Conservation (phyloP, 2,329 filamentous ascomycete species). For the Fusarium liriodendri region DNA sequence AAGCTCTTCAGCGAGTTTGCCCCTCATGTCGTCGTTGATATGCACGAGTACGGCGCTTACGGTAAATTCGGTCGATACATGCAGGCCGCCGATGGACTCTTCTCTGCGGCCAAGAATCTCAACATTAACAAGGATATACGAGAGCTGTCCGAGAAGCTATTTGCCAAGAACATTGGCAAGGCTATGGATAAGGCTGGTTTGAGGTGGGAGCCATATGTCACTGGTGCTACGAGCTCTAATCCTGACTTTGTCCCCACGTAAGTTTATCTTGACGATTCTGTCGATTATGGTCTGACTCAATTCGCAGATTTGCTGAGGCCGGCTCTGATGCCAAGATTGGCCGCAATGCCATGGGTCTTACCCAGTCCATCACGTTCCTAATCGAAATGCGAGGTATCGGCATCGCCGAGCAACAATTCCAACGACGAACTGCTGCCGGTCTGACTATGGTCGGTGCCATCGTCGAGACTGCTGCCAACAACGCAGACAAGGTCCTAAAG, state of each 20-base stretch:
- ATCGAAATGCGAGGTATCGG: constrained; percentile 47
- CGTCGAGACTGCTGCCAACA: constrained; percentile 45
- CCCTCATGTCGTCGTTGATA: constrained; percentile 48
- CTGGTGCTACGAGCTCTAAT: constrained; percentile 29
- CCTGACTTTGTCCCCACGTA: constrained; percentile 25
- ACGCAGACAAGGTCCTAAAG: constrained; percentile 40
- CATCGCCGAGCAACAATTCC: constrained; percentile 46
- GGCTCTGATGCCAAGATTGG: constrained; percentile 46
- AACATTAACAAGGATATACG: constrained; percentile 48
- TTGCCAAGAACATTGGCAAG: constrained; percentile 42
- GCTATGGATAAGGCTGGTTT: constrained; percentile 44
- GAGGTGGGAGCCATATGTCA: constrained; percentile 46
- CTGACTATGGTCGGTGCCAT: constrained; percentile 43
- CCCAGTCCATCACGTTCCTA: constrained; percentile 46
- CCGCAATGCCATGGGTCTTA: constrained; percentile 45
- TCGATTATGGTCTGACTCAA: rapidly evolving
- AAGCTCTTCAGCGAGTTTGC: constrained; percentile 40
- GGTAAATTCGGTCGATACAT: constrained; percentile 34
- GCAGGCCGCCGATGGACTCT: constrained; percentile 46
- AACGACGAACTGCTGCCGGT: constrained; percentile 43
- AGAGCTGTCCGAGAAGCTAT: constrained; percentile 43
- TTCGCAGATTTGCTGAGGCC: constrained; percentile 40
- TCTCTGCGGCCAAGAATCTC: constrained; percentile 49
- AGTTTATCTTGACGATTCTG: rapidly evolving
- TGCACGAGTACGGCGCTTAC: constrained; percentile 46